phyloP scores from a whole-genome alignment of 169 alveolate species.

The Toxoplasma gondii region DNA sequence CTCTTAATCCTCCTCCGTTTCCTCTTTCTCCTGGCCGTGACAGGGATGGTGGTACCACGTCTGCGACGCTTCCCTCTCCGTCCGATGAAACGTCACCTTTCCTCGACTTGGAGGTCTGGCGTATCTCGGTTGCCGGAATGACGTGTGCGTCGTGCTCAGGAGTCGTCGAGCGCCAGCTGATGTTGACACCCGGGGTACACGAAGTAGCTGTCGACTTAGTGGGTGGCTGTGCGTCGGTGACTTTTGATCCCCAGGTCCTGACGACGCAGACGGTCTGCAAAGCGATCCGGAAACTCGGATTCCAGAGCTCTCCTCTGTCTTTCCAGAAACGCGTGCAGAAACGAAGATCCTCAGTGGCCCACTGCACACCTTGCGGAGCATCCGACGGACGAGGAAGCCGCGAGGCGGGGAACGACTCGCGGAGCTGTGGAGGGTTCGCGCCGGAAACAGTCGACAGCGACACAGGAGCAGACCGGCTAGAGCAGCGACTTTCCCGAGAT shows the following conservation, averaged over 20 bases:
- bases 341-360: background rate
- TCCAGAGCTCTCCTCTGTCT: conserved; percentile 27
- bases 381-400: background rate
- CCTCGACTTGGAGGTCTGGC: conserved; percentile 27
- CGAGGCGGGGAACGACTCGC: background rate
- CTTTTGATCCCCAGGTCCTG: background rate
- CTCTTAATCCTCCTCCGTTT: too few species aligned
- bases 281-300: conserved; percentile 41
- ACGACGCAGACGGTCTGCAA: conserved; percentile 46
- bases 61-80: too few species aligned
- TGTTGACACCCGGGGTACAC: background rate
- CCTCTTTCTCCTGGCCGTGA: too few species aligned
- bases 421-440: too few species aligned
- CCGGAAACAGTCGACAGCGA: too few species aligned
- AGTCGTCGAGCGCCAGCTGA: conserved; percentile 38
- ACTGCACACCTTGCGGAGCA: background rate
- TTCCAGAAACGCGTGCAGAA: background rate
- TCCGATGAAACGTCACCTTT: too few species aligned
- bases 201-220: conserved; percentile 47
- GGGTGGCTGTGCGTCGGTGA: conserved; percentile 40
- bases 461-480: too few species aligned
- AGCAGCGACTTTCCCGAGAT: too few species aligned
- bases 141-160: conserved; percentile 62
- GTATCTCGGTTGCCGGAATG: conserved; percentile 54
- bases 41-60: too few species aligned